phyloP scores from a whole-genome alignment of 352 stramenopile species.

The Phytopythium cucurbitacearum region DNA sequence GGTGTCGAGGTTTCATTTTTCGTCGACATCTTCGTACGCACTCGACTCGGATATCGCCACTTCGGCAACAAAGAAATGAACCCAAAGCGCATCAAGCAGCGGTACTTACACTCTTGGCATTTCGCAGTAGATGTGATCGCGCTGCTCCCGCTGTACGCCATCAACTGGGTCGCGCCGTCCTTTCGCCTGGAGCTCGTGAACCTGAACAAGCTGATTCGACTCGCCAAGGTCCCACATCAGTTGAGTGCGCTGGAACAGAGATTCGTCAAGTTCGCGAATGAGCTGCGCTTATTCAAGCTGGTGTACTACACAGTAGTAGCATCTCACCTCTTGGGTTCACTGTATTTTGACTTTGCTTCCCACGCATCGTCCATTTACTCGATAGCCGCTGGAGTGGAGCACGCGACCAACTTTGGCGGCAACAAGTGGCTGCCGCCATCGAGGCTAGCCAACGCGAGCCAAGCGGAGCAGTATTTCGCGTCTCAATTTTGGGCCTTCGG shows the following conservation, averaged over 20 bases:
- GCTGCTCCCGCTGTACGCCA: slow-evolving; percentile 31
- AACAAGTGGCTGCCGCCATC: slow-evolving; percentile 32
- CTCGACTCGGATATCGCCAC: slow-evolving; percentile 37
- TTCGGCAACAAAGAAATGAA: slow-evolving; percentile 67
- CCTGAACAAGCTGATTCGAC: slow-evolving; percentile 48
- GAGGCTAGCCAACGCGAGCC: slow-evolving; percentile 15
- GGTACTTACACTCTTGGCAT: slow-evolving; percentile 30
- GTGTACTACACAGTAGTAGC: slow-evolving; percentile 49
- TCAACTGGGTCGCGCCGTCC: slow-evolving; percentile 32
- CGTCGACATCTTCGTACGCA: slow-evolving; percentile 40
- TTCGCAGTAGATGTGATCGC: slow-evolving; percentile 39
- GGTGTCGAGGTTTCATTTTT: slow-evolving; percentile 31
- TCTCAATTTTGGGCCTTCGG: slow-evolving; percentile 56
- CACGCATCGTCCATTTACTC: slow-evolving; percentile 9
- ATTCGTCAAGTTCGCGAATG: slow-evolving; percentile 38
- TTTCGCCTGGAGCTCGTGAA: slow-evolving; percentile 35
- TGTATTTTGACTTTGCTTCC: slow-evolving; percentile 55
- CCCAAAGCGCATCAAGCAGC: slow-evolving; percentile 19
- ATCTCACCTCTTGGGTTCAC: slow-evolving; percentile 37
- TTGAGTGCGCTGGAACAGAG: slow-evolving; percentile 26
- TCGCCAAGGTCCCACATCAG: slow-evolving; percentile 30
- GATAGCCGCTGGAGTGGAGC: neutral
- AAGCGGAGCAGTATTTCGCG: slow-evolving; percentile 33
- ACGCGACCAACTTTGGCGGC: slow-evolving; percentile 21
- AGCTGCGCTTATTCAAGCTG: slow-evolving; percentile 41